Conservation (phyloP, 805 yeast genomes). For the Candida montana region DNA sequence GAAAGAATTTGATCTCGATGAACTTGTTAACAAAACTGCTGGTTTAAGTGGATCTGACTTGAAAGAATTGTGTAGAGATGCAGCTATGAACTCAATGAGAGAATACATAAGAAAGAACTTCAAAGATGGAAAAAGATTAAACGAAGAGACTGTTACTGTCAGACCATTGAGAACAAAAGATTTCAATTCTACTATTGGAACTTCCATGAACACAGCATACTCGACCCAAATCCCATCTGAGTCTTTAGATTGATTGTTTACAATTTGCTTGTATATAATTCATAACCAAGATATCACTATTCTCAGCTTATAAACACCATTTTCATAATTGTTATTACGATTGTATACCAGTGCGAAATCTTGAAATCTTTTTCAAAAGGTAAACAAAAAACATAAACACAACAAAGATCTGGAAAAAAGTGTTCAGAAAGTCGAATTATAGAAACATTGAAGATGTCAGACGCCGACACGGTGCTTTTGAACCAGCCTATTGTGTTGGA, state of each 20-base stretch:
- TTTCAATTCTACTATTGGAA: slow-evolving; percentile 31
- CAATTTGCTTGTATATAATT: not conserved
- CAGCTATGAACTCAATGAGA: slow-evolving; percentile 83
- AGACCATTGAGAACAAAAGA: slow-evolving; percentile 60
- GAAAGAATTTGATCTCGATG: slow-evolving; percentile 50
- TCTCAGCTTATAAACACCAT: too few species aligned
- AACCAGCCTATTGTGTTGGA: slow-evolving; percentile 78
- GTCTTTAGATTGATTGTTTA: slow-evolving; percentile 1
- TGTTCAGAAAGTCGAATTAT: too few species aligned
- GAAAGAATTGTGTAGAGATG: slow-evolving; percentile 87
- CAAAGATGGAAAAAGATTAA: slow-evolving; percentile 27
- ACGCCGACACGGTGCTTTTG: slow-evolving; percentile 27
- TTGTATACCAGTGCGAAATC: too few species aligned
- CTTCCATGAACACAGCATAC: slow-evolving; percentile 11
- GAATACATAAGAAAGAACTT: slow-evolving; percentile 66
- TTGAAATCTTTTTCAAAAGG: not conserved
- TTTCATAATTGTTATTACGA: too few species aligned
- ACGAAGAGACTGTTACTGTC: slow-evolving; percentile 37
- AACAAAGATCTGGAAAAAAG: too few species aligned
- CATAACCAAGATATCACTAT: too few species aligned
- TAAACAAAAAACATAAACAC: not conserved
- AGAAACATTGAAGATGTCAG: slow-evolving; percentile 6
- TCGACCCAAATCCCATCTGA: slow-evolving; percentile 9
- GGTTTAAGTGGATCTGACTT: slow-evolving; percentile 90
- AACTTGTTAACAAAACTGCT: slow-evolving; percentile 56